These are phyloP conservation scores for Pythium myriotylum DNA, from an alignment of 352 stramenopile genomes.

Conservation along the genomic window DNA sequence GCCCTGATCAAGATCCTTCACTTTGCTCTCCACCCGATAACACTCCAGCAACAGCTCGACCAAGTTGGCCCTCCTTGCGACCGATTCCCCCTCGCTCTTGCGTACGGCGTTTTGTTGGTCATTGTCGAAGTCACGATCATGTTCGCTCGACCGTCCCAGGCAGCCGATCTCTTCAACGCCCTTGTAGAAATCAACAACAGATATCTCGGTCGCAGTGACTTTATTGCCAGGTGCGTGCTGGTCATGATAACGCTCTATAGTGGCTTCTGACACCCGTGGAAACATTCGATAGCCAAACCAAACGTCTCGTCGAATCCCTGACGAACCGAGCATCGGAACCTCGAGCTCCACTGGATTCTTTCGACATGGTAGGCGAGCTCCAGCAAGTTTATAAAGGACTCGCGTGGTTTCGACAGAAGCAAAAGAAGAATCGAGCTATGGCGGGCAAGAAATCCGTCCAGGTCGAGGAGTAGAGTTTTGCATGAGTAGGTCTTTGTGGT, in stretches of 20 bases:
- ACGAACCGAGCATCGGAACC: not conserved
- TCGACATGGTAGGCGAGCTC: not conserved
- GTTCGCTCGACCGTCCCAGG: not conserved
- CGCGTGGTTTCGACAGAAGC: conserved; percentile 7
- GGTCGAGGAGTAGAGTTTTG: too few relatives aligned
- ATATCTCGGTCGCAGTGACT: conserved; percentile 1
- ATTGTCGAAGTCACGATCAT: conserved; percentile 3
- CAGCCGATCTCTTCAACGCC: conserved; percentile 4
- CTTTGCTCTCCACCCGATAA: not conserved
- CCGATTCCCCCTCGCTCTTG: not conserved
- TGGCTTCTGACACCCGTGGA: not conserved
- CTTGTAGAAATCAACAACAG: not conserved
- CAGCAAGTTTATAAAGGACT: not conserved
- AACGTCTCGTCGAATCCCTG: not conserved
- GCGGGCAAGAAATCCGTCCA: too few relatives aligned
- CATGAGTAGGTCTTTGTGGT: too few relatives aligned
- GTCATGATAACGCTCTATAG: not conserved
- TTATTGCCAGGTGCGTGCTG: conserved; percentile 1
- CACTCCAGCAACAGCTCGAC: not conserved
- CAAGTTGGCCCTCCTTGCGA: too few relatives aligned
- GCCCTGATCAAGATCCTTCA: not conserved
- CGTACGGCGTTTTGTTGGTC: not conserved
- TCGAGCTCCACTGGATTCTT: not conserved
- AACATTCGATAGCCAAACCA: not conserved
- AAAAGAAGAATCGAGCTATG: not conserved